These are phyloP conservation scores for Drechslerella stenobrocha DNA, from an alignment of 2,329 filamentous ascomycete genomes.

Conservation along the genomic window DNA sequence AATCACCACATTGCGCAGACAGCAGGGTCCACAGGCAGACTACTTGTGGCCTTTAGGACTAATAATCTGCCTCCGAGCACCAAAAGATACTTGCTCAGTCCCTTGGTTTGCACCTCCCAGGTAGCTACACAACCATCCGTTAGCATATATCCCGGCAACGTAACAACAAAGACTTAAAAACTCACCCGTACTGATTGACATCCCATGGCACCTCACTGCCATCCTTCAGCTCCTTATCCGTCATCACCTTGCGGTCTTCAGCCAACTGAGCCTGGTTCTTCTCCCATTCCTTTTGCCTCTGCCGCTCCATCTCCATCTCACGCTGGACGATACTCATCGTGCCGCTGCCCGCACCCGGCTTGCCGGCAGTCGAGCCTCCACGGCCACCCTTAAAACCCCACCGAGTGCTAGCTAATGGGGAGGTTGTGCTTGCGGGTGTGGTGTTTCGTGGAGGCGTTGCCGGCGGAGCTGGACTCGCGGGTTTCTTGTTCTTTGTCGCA, in stretches of 20 bases:
- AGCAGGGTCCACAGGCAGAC: not conserved
- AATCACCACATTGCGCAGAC: not conserved
- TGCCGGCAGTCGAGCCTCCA: constrained; percentile 5
- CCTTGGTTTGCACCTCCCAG: constrained; percentile 51
- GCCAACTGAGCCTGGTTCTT: constrained; percentile 64
- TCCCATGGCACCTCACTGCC: constrained; percentile 38
- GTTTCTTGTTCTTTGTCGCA: constrained; percentile 6
- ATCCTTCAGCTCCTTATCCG: constrained; percentile 58
- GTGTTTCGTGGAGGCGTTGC: constrained; percentile 34
- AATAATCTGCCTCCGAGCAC: constrained; percentile 51
- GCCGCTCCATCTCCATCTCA: constrained; percentile 78
- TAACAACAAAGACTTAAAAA: not conserved
- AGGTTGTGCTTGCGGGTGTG: constrained; percentile 20
- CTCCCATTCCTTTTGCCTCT: constrained; percentile 79
- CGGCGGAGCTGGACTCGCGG: constrained; percentile 24
- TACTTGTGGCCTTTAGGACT: constrained; percentile 48
- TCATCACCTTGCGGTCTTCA: constrained; percentile 44
- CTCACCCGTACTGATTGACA: constrained; percentile 43
- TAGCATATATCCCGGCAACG: not conserved
- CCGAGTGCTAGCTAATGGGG: constrained; percentile 31
- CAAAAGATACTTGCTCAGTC: constrained; percentile 51
- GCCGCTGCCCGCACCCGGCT: constrained; percentile 6
- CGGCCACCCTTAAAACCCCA: constrained; percentile 40
- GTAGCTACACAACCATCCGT: constrained; percentile 39
- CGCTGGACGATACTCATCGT: constrained; percentile 62